Percentiles rank a stretch among this genome's conserved stretches.
phyloP scores from a whole-genome alignment of 352 stramenopile species.

The Thalassiosira mediterranea region DNA sequence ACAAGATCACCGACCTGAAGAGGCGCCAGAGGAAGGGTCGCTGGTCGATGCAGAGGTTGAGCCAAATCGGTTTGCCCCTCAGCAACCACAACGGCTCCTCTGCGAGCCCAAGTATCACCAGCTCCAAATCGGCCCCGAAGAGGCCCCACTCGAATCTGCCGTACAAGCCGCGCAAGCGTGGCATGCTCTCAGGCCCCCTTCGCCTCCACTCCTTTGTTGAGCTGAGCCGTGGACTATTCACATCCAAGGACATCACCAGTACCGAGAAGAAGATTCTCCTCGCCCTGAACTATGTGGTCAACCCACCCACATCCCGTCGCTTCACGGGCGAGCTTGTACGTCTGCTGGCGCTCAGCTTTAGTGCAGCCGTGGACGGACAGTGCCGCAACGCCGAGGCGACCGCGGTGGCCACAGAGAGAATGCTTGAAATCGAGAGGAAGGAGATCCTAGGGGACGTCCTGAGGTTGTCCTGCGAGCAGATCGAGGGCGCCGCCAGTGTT shows the following conservation, averaged over 20 bases:
- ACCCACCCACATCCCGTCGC: constrained; percentile 36
- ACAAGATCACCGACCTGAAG: constrained; percentile 43
- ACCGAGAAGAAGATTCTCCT: constrained; percentile 48
- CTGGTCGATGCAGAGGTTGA: constrained; percentile 6
- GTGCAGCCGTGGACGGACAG: background rate
- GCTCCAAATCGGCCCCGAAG: no score
- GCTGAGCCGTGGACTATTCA: constrained; percentile 48
- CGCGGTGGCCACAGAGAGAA: background rate
- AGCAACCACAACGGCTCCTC: background rate
- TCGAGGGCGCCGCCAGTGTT: constrained; percentile 29
- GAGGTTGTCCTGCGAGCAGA: constrained; percentile 29
- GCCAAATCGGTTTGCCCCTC: constrained; percentile 18
- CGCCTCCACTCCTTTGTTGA: constrained; percentile 47
- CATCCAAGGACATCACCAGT: constrained; percentile 34
- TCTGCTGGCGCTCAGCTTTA: constrained; percentile 12
- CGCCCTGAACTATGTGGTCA: constrained; percentile 48
- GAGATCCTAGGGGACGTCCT: constrained; percentile 29
- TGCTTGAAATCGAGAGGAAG: constrained; percentile 26
- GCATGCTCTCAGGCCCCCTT: constrained; percentile 41
- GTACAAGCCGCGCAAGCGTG: constrained; percentile 43
- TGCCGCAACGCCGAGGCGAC: background rate
- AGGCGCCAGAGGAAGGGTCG: constrained; percentile 28
- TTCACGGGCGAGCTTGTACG: constrained; percentile 39
- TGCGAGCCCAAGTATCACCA: background rate
- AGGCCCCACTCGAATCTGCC: constrained; percentile 29